Evolutionary conservation across 257 asterid genomes (phyloP), one percentile per base, ranked within the genome.

Genomic region (Solanum tacnaense): DNA sequence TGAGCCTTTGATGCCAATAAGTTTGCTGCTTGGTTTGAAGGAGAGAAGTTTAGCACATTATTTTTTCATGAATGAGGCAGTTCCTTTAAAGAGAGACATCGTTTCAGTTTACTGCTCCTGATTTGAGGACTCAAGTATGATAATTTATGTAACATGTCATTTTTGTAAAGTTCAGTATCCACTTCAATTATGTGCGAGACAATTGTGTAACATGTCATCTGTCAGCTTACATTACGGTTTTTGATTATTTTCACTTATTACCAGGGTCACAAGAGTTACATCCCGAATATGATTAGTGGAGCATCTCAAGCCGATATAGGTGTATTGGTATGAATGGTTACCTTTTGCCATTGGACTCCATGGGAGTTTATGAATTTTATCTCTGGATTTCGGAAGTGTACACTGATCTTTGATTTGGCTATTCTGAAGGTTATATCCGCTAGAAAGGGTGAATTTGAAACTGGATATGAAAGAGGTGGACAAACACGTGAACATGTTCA

Each of bases 401-500:
- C 13, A 15, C 85, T 46, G 85, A 81, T 81, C 85, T 60, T 46
- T 27, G 11, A 49, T 36, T 74, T 60, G 82, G 56, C 49, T 84
- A 72, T 65, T 56, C 7, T 44, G 56, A 88, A 97, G 99, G 99
- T 96, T 34, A 97, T 97, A 83, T 97, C 99, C 86, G 98, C 99
- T 84, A 93, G 99, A 73, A 96, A 94, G 87, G 99, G 99, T 87
- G 99, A 97, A 90, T 94, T 97, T 86, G 99, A 97, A 92, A 95
- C 99, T 91, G 99, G 99, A 87, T 97, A 93, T 88, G 99, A 97
- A 93, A 96, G 95, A 94, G 99, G 99, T 91, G 99, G 99, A 44
- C 99, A 97, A 92, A 97, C 99, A 71, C 97, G 99, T 49, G 99
- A 97, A 88, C 99, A 96, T 87, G 99, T 97, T 84, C 99, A 95